Evolutionary conservation across 1,284 basidiomycete genomes (phyloP).

Genomic region (Ganoderma lingzhi): DNA sequence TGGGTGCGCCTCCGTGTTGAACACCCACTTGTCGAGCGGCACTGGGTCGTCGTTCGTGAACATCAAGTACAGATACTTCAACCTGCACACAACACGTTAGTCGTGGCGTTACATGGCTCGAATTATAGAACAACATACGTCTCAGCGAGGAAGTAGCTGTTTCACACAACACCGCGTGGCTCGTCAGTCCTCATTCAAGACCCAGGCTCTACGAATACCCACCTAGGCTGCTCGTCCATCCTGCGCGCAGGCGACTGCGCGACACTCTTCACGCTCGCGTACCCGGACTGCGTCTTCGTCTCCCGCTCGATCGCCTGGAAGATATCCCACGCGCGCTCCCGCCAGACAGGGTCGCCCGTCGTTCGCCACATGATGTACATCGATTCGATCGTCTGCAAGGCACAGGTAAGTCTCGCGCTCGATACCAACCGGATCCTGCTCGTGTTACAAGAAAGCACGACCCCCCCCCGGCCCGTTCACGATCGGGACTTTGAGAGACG

Average conservation of each 20-base stretch:
- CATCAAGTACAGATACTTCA: constrained; percentile 74
- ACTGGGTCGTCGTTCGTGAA: constrained; percentile 64
- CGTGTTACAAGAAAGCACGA: no score
- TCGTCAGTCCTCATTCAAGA: not conserved
- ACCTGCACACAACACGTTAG: constrained; percentile 41
- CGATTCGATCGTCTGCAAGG: constrained; percentile 68
- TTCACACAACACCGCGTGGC: not conserved
- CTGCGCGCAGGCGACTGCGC: constrained; percentile 45
- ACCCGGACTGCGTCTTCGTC: constrained; percentile 60
- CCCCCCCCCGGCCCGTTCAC: not conserved
- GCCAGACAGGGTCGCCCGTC: constrained; percentile 72
- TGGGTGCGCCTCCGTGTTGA: constrained; percentile 87
- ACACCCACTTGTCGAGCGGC: constrained; percentile 78
- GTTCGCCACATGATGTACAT: constrained; percentile 75
- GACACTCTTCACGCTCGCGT: constrained; percentile 62
- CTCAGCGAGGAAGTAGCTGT: constrained; percentile 76
- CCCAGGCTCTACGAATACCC: not conserved
- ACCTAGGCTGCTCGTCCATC: constrained; percentile 76
- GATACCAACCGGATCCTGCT: not conserved
- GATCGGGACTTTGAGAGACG: not conserved
- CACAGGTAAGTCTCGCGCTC: not conserved
- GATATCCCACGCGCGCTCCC: constrained; percentile 78
- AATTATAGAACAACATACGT: constrained; percentile 46
- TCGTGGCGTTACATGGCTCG: not conserved
- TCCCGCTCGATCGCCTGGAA: constrained; percentile 74